Evolutionary conservation across 2,329 filamentous ascomycete species (phyloP), one percentile per base, ranked within the genome.

Genomic region (Arthrobotrys sinensis): DNA sequence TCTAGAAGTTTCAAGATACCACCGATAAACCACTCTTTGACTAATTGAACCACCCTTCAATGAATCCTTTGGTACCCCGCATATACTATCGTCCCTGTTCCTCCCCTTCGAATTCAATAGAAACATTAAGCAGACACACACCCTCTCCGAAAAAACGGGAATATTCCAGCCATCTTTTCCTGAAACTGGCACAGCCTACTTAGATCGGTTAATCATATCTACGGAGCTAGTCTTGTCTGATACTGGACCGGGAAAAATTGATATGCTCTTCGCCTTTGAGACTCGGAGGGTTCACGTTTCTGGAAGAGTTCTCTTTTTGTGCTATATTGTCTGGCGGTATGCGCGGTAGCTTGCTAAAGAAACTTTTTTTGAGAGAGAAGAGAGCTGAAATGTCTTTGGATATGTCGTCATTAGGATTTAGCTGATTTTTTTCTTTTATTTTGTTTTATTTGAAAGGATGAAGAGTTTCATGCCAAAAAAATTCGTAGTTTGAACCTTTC

Each of bases 1-100:
- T 16, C 14, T 11, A 16, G 7, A 21, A 40, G n/a, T 11, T 38
- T 57, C 32, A 40, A 57, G 52, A 57, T 57, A 38, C 34, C 52
- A 24, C 16, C 32, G 32, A 38, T 38, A 32, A 57, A 21, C n/a
- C 11, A 28, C 52, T n/a, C 52, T 57, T 57, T 38, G 36, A 38
- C 36, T 8, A 38, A 12, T 21, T 38, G 32, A 32, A 10, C 7
- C 50, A 12, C 48, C 16, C 11, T 32, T 55, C 28, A 10, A 6
- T 36, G 52, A 55, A 55, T 55, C 52, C 28, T 55, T 55, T 38
- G n/a, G 43, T 45, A 38, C 16, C 34, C 34, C 52, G 32, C 52
- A 12, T 19, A 57, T 8, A 38, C n/a, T 50, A 21, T 50, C 46
- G n/a, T 50, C n/a, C 16, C 34, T 38, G 32, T 38, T 21, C 38